Base-by-base conservation (phyloP, 83 land plant genomes). In the Thuja plicata region DNA sequence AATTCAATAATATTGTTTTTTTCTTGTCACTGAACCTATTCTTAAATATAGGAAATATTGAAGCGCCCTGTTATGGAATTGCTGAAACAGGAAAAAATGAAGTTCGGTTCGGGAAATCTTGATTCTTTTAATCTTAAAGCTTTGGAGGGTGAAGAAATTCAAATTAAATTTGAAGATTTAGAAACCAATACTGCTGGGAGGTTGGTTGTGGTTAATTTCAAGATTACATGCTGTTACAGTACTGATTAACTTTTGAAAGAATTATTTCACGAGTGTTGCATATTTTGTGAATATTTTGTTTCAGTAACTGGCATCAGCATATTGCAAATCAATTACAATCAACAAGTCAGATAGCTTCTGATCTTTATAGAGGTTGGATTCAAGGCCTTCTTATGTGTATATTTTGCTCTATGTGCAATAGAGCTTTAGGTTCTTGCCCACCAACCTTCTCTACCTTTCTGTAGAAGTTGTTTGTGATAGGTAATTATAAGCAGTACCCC, bases 51-150 rank as follows among this genome's bases (percentile, higher is more conserved):
- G 97, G 94, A 92, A 30, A 27, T 90, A 15, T 87, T 95, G 89
- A 91, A 92, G 76, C 94, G 94, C 90, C 96, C 97, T 87, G 90
- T 92, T 8, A 90, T 93, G 92, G 87, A 88, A 74, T 27, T 91
- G 80, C 87, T 95, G 70, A 88, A 87, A 43, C 91, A 91, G 89
- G 92, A 94, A 77, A 86, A 52, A 48, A 34, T 73, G 48, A 52
- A 34, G 27, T 88, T 46, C 13, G 90, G 91, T 19, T 46, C 84
- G 0, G 70, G 38, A 66, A 48, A 46, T 87, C 85, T 87, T 45
- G 87, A 86, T n/a, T 82, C 85, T 43, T 24, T 34, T 46, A 13
- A 10, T 19, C 46, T 46, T 45, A 46, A 82, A 46, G 5, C 48
- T 9, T 9, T n/a, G 11, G 85, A 82, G 85, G 43, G 19, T 27